Percentiles rank a stretch among this genome's conserved stretches.
These are phyloP conservation scores for Mortierella sp. DNA, from an alignment of 371 early-diverging fungal species.

Conservation along the genomic window DNA sequence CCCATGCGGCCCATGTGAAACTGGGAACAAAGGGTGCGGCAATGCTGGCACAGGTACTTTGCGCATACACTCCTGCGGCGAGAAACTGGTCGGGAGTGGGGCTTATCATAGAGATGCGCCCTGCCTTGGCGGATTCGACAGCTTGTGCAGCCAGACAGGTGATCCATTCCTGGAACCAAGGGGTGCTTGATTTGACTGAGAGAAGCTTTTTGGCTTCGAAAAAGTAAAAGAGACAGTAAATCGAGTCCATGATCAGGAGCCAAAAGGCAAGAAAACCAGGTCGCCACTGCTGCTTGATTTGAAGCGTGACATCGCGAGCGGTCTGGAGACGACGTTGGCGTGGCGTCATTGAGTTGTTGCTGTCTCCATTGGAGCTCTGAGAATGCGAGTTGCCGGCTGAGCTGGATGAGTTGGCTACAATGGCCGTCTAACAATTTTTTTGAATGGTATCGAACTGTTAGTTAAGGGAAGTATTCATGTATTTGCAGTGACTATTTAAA, in stretches of 20 bases:
- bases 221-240: conserved; percentile 44
- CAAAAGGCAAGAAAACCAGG: conserved; percentile 41
- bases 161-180: conserved; percentile 36
- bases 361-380: not conserved
- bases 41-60: conserved; percentile 22
- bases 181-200: not conserved
- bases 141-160: conserved; percentile 26
- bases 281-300: conserved; percentile 52
- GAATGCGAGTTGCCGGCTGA: conserved; percentile 25
- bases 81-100: conserved; percentile 20
- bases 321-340: conserved; percentile 37
- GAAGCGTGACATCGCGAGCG: conserved; percentile 34
- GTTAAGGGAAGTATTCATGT: too few species aligned
- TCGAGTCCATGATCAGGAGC: conserved; percentile 28
- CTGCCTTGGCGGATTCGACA: conserved; percentile 1
- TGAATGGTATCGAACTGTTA: not conserved
- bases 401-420: conserved; percentile 11
- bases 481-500: too few species aligned
- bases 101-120: not conserved
- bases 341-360: conserved; percentile 6
- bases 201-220: conserved; percentile 35
- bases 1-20: conserved; percentile 28
- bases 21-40: conserved; percentile 30
- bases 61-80: conserved; percentile 24
- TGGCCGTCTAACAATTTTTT: not conserved